Conservation (phyloP, 805 yeast species). For the Starmerella stellata region DNA sequence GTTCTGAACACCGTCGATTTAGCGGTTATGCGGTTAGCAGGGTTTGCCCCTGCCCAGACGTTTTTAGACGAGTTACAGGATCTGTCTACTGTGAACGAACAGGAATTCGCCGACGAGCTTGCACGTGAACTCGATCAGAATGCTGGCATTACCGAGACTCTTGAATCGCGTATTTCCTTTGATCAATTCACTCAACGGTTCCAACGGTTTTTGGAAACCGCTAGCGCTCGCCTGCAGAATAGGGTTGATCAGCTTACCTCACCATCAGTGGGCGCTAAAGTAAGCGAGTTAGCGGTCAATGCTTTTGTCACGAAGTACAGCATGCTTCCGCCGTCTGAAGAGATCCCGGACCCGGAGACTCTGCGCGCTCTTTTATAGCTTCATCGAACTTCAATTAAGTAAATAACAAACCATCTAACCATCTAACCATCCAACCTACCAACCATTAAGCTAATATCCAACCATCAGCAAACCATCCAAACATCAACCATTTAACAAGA, state of each 20-base stretch:
- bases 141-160: constrained; percentile 13
- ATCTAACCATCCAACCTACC: too few species aligned
- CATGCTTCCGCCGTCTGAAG: neutral
- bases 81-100: constrained; percentile 18
- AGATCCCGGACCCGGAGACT: neutral
- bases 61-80: constrained; percentile 20
- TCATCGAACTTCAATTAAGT: too few species aligned
- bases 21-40: constrained; percentile 19
- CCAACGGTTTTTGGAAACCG: constrained; percentile 24
- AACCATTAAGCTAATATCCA: too few species aligned
- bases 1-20: constrained; percentile 24
- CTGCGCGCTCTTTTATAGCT: too few species aligned
- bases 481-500: too few species aligned
- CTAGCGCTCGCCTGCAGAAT: constrained; percentile 20
- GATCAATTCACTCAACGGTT: constrained; percentile 9
- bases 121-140: constrained; percentile 9
- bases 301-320: constrained; percentile 21
- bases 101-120: constrained; percentile 18
- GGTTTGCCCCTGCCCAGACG: constrained; percentile 19
- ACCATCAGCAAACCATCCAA: too few species aligned
- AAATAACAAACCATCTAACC: too few species aligned
- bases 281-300: constrained; percentile 20
- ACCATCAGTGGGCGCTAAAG: constrained; percentile 21
- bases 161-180: constrained; percentile 1
- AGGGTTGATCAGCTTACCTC: constrained; percentile 20